Conservation (phyloP, 2,329 filamentous ascomycete species). For the Curvularia sp. region DNA sequence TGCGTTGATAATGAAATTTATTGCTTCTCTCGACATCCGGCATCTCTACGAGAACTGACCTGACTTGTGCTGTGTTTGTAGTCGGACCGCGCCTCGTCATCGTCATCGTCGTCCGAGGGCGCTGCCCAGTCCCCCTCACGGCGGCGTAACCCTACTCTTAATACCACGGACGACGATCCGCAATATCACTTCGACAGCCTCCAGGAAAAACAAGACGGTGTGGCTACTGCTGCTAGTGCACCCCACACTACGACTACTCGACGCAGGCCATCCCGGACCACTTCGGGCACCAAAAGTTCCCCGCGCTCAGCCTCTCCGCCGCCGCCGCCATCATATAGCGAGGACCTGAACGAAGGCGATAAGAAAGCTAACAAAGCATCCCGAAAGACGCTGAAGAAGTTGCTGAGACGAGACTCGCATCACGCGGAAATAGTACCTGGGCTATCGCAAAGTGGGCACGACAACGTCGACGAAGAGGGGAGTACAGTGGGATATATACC, state of each 20-base stretch:
- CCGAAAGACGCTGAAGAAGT: conserved; percentile 32
- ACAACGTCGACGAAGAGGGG: conserved; percentile 25
- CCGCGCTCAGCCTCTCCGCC: conserved; percentile 23
- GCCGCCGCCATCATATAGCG: conserved; percentile 22
- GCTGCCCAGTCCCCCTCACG: conserved; percentile 24
- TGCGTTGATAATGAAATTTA: conserved; percentile 43
- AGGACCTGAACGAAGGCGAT: conserved; percentile 32
- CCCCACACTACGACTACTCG: conserved; percentile 19
- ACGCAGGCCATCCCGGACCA: conserved; percentile 37
- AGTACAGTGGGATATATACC: conserved; percentile 46
- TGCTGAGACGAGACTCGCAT: conserved; percentile 27
- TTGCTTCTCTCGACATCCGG: conserved; percentile 9
- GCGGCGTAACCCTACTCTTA: conserved; percentile 26
- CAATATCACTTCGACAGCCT: conserved; percentile 26
- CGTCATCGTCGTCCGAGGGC: conserved; percentile 34
- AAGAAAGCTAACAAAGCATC: conserved; percentile 28
- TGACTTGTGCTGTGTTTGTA: conserved; percentile 26
- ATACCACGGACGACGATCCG: conserved; percentile 23
- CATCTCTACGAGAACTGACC: conserved; percentile 31
- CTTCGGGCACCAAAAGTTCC: conserved; percentile 29
- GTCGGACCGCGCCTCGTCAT: conserved; percentile 39
- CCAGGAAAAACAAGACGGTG: conserved; percentile 16
- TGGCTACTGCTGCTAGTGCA: conserved; percentile 18
- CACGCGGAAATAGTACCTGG: conserved; percentile 20
- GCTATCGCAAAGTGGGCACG: conserved; percentile 21